phyloP scores from a whole-genome alignment of 805 yeast genomes.

The Isabelozyma pseudorhagii region DNA sequence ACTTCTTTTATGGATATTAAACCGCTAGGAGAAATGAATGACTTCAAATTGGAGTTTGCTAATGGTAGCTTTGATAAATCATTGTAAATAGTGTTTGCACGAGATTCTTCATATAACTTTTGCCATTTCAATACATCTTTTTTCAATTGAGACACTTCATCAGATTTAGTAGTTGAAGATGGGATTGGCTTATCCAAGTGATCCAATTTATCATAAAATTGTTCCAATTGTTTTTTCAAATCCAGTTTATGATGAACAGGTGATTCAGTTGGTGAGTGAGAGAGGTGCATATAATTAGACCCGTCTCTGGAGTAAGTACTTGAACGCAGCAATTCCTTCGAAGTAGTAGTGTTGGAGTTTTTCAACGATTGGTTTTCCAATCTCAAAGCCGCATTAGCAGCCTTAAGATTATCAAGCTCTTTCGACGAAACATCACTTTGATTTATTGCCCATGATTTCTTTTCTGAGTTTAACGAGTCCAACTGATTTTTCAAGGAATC shows the following conservation, averaged over 20 bases:
- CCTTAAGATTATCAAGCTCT: slow-evolving; percentile 27
- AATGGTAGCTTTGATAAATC: slow-evolving; percentile 15
- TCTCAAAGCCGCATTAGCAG: slow-evolving; percentile 30
- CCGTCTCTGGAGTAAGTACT: slow-evolving; percentile 3
- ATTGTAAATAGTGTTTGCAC: slow-evolving; percentile 26
- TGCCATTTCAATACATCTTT: slow-evolving; percentile 47
- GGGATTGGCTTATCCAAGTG: slow-evolving; percentile 14
- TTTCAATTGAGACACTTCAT: slow-evolving; percentile 9
- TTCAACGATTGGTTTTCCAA: slow-evolving; percentile 38
- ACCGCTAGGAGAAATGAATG: slow-evolving; percentile 38
- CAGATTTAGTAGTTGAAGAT: slow-evolving; percentile 7
- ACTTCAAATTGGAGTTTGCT: slow-evolving; percentile 21
- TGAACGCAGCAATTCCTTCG: slow-evolving; percentile 5
- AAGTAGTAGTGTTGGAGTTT: slow-evolving; percentile 9
- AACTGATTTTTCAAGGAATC: slow-evolving; percentile 16
- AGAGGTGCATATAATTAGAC: not conserved
- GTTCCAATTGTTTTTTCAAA: slow-evolving; percentile 13
- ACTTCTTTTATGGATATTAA: slow-evolving; percentile 44
- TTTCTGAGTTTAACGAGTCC: slow-evolving; percentile 15
- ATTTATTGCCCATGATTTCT: slow-evolving; percentile 4
- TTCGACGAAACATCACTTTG: slow-evolving; percentile 3
- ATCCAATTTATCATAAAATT: slow-evolving; percentile 25
- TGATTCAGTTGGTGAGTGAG: not conserved
- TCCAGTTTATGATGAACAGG: not conserved
- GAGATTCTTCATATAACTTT: slow-evolving; percentile 46